Conservation (phyloP, 2,329 filamentous ascomycete species). For the Diaporthe citrichinensis region DNA sequence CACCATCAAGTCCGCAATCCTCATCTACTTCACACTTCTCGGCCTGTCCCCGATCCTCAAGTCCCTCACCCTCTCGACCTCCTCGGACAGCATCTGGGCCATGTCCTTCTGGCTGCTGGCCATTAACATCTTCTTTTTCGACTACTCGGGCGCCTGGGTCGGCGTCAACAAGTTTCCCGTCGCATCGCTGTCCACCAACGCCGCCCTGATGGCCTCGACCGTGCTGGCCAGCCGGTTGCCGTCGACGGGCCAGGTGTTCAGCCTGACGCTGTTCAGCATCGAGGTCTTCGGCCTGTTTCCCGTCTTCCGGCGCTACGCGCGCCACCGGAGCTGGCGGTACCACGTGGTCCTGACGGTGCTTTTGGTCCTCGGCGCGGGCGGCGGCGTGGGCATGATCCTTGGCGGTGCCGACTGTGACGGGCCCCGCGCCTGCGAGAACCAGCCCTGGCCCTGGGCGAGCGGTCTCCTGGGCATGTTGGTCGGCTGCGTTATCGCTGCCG, state of each 20-base stretch:
- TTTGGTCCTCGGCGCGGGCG: constrained; percentile 84
- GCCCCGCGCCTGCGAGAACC: constrained; percentile 44
- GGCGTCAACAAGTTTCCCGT: constrained; percentile 71
- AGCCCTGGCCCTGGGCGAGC: constrained; percentile 66
- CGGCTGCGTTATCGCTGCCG: constrained; percentile 78
- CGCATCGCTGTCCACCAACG: constrained; percentile 89
- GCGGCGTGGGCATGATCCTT: constrained; percentile 78
- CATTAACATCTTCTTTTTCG: constrained; percentile 98
- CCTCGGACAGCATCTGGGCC: constrained; percentile 96
- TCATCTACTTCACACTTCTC: constrained; percentile 93
- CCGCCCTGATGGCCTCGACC: constrained; percentile 95
- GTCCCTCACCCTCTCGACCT: constrained; percentile 93
- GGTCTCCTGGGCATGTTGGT: constrained; percentile 81
- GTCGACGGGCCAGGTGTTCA: constrained; percentile 94
- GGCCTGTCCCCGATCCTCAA: constrained; percentile 96
- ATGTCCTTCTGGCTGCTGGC: constrained; percentile 93
- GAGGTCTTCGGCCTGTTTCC: constrained; percentile 98
- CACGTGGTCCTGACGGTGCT: constrained; percentile 83
- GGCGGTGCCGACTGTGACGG: constrained; percentile 54
- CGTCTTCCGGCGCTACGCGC: constrained; percentile 92
- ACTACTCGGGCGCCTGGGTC: constrained; percentile 83
- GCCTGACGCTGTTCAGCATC: constrained; percentile 93
- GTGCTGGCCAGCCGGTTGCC: constrained; percentile 92
- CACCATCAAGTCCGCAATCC: constrained; percentile 90
- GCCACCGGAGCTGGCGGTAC: constrained; percentile 84